Base-by-base conservation (phyloP, 768 basidiomycete species). In the Amylocystis lapponica region DNA sequence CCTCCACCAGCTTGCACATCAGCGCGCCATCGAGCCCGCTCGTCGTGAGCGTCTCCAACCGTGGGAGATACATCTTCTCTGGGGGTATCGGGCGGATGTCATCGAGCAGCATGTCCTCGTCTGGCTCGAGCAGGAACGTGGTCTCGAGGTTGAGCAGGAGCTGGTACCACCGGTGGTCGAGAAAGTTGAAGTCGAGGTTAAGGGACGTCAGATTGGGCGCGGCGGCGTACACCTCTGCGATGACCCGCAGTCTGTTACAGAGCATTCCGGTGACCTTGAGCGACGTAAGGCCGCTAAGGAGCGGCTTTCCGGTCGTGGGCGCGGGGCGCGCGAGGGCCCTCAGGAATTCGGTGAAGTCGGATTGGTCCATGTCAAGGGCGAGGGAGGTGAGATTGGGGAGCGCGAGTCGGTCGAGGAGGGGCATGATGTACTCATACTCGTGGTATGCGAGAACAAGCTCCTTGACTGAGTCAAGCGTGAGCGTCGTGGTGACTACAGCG, bases 61-160 rank as follows among this genome's bases (percentile, higher is more conserved):
- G 65, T 21, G 82, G 83, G 29, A 80, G 73, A 52, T 63, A 72
- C n/a, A n/a, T n/a, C n/a, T n/a, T n/a, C n/a, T n/a, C n/a, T n/a
- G 3, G 66, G 31, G 27, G 41, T 38, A n/a, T n/a, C n/a, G n/a
- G n/a, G n/a, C n/a, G n/a, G n/a, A n/a, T n/a, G n/a, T n/a, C n/a
- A n/a, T n/a, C n/a, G 21, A 52, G 36, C 10, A 21, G n/a, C 12
- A 27, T 27, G 1, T 23, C 41, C 5, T 22, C 22, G 1, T 41
- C 19, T 11, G 17, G 1, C 38, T 19, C 34, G 53, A 52, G 17
- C 49, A 51, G 13, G 50, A 47, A 9, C 44, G 21, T 16, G 36
- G 8, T 44, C n/a, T 36, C 29, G 36, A 37, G 36, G 39, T 16
- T 38, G 9, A 41, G 19, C 35, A 64, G 52, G 32, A 45, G 39